phyloP scores from a whole-genome alignment of 768 basidiomycete species.

The Paxillus ammoniavirescens region DNA sequence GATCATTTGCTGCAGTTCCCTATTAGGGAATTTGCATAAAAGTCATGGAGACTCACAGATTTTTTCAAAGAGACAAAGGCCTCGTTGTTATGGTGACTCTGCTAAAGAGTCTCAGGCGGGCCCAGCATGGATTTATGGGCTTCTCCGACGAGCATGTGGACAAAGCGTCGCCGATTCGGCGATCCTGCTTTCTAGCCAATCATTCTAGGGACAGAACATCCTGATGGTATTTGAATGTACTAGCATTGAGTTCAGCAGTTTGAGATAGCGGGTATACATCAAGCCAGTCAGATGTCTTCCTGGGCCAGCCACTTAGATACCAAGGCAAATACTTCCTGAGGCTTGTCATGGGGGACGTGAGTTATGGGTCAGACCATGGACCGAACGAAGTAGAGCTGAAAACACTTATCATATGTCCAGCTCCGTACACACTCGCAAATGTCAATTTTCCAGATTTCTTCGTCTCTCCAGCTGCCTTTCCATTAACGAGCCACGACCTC shows the following conservation, averaged over 20 bases:
- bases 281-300: slow-evolving; percentile 32
- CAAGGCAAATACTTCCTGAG: slow-evolving; percentile 60
- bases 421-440: slow-evolving; percentile 61
- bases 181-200: too few relatives aligned
- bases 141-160: too few relatives aligned
- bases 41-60: not conserved
- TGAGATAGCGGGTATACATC: slow-evolving; percentile 1
- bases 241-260: not conserved
- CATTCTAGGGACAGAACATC: too few relatives aligned
- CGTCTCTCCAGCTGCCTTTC: slow-evolving; percentile 52
- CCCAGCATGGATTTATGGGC: not conserved
- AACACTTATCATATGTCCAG: slow-evolving; percentile 70
- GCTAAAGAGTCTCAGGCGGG: not conserved
- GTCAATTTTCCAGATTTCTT: slow-evolving; percentile 58
- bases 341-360: slow-evolving; percentile 69
- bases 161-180: too few relatives aligned
- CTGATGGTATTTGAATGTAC: too few relatives aligned
- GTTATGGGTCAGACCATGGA: slow-evolving; percentile 19
- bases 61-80: slow-evolving; percentile 6
- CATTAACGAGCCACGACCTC: slow-evolving; percentile 56
- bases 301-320: slow-evolving; percentile 61
- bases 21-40: not conserved
- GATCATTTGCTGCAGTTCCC: not conserved
- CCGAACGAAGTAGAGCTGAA: slow-evolving; percentile 5
- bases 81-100: not conserved